These are phyloP conservation scores for Rubus idaeus DNA, from an alignment of 306 rosid genomes.

Conservation along the genomic window DNA sequence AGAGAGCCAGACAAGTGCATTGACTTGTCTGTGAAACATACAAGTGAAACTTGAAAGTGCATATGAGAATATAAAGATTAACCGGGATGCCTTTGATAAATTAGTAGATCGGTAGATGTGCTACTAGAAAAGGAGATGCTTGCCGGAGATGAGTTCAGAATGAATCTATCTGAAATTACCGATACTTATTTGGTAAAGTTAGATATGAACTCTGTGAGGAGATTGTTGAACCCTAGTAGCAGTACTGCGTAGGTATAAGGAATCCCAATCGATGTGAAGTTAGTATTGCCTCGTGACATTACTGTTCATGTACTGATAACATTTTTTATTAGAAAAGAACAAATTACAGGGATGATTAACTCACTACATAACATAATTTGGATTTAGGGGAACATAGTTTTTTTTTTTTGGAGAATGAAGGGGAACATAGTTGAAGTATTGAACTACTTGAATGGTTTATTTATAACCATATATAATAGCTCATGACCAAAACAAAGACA, in stretches of 20 bases:
- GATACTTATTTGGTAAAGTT: slow-evolving; percentile 31
- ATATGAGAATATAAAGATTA: slow-evolving; percentile 37
- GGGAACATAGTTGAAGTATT: not conserved
- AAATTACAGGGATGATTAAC: no score
- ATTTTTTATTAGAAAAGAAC: no score
- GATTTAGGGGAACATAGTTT: no score
- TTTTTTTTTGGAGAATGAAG: no score
- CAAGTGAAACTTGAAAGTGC: no score
- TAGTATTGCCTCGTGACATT: not conserved
- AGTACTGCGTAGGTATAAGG: no score
- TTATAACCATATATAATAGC: not conserved
- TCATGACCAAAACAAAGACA: not conserved
- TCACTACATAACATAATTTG: no score
- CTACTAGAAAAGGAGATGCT: slow-evolving; percentile 63
- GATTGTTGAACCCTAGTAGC: no score
- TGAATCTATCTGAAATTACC: slow-evolving; percentile 54
- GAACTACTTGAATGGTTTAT: no score
- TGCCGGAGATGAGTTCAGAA: slow-evolving; percentile 67
- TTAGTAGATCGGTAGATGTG: slow-evolving; percentile 45
- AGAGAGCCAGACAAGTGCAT: not conserved
- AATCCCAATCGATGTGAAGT: no score
- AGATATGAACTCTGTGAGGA: slow-evolving; percentile 28
- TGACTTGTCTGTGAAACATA: no score
- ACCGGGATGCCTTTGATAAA: slow-evolving; percentile 62
- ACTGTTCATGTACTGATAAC: not conserved